Base-by-base conservation (phyloP, 2,329 filamentous ascomycete species). In the Microdochium paspali region DNA sequence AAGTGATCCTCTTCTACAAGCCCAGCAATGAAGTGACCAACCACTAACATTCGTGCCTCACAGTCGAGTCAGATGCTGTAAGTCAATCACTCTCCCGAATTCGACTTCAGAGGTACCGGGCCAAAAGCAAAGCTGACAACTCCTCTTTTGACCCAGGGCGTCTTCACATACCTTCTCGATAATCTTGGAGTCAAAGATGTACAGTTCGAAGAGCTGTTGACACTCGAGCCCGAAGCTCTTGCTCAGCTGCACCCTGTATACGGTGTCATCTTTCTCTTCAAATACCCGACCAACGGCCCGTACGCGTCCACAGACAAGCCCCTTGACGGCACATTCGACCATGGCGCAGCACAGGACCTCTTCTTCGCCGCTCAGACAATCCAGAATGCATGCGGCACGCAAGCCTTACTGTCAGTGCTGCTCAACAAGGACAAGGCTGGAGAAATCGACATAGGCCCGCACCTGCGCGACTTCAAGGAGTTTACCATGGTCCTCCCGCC, bases 191-290 rank as follows among this genome's bases (percentile, higher is more conserved):
- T 95, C 58, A 86, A 90, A 66, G 82, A 88, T 62, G 89, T 97
- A 2, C 93, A 98, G 67, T 97, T 96, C 64, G 93, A 97, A 71
- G 93, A 98, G 71, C 82, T 98, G 54, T 80, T 96, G 49, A 85
- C 87, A 1, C 82, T 98, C 54, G 91, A 97, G 57, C 74, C 88
- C 6, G 80, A 87, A 46, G 77, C 79, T 49, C 77, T 94, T 12
- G 76, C 79, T 40, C 71, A 82, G 54, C 77, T 90, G 28, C 82
- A 85, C 57, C 86, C 87, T 18, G 76, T 95, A 46, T 94, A 95
- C 70, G 93, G 93, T 60, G 89, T 98, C 56, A 96, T 98, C 61
- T 98, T 98, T 69, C 87, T 98, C 65, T 98, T 98, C 82, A 97
- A 96, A 71, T 98, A 87, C 69, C 87, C 80, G 45, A 90, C 82